Percentiles rank a stretch among this genome's conserved stretches.
Evolutionary conservation across 306 rosid species (phyloP).

Genomic region (Albizia julibrissin): DNA sequence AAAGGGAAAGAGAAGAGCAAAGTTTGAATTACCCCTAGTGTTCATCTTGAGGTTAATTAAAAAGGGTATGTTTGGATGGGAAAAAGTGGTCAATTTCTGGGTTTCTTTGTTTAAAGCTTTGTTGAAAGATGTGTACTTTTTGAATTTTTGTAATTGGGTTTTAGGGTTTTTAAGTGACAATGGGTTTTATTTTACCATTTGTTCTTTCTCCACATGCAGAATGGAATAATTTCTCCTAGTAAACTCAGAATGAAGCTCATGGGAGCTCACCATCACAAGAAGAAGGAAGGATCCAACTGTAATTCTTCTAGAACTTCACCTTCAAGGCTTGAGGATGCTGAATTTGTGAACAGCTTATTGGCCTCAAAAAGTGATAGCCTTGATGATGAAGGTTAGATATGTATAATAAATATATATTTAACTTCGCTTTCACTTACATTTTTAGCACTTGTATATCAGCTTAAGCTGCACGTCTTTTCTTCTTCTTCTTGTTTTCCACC

Average conservation of each 20-base stretch:
- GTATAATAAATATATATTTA: neutral
- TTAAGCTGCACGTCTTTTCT: neutral
- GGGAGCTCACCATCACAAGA: constrained; percentile 67
- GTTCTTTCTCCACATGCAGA: constrained; percentile 43
- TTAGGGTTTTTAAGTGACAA: constrained; percentile 9
- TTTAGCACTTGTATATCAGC: neutral
- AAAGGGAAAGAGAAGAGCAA: neutral
- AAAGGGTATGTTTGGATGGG: constrained; percentile 14
- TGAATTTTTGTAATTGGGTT: constrained; percentile 24
- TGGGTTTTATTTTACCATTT: neutral
- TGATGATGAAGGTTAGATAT: constrained; percentile 72
- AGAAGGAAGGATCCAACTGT: constrained; percentile 85
- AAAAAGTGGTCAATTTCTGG: constrained; percentile 21
- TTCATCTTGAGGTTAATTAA: constrained; percentile 39
- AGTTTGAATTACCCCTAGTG: constrained; percentile 17
- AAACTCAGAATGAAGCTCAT: constrained; percentile 91
- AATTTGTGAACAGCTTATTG: constrained; percentile 70
- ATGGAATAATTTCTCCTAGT: constrained; percentile 92
- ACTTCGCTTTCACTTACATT: neutral
- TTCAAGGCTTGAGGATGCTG: constrained; percentile 71
- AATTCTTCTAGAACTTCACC: constrained; percentile 97
- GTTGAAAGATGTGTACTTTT: constrained; percentile 21
- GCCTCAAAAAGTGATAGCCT: constrained; percentile 46
- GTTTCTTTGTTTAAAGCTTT: constrained; percentile 4
- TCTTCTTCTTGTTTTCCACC: neutral